Conservation (phyloP, 2,329 filamentous ascomycete species). For the Emmonsiellopsis sp. region DNA sequence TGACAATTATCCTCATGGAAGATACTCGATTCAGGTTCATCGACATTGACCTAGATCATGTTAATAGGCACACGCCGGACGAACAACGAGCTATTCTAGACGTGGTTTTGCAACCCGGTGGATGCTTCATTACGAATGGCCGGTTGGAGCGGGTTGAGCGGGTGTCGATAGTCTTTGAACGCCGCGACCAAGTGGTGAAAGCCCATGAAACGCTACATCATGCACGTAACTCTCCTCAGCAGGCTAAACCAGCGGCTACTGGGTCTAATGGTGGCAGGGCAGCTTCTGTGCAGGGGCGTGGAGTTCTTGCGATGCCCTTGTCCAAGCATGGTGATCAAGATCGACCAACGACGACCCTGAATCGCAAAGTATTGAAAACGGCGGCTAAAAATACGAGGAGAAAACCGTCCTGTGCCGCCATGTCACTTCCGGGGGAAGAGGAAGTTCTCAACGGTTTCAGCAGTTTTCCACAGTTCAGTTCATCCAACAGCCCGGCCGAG, state of each 20-base stretch:
- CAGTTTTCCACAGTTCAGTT: not conserved
- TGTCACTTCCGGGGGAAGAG: slow-evolving; percentile 2
- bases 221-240: not conserved
- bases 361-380: not conserved
- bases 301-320: too few species aligned
- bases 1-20: slow-evolving; percentile 1
- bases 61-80: not conserved
- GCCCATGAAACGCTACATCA: not conserved
- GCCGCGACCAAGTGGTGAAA: not conserved
- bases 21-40: slow-evolving; percentile 1
- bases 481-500: not conserved
- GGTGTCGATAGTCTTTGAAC: not conserved
- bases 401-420: slow-evolving; percentile 2
- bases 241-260: not conserved
- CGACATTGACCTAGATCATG: not conserved
- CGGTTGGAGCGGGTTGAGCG: not conserved
- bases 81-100: not conserved
- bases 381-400: not conserved
- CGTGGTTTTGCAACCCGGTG: not conserved
- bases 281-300: too few species aligned
- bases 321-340: too few species aligned
- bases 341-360: too few species aligned
- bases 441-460: slow-evolving; percentile 3
- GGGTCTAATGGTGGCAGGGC: too few species aligned
- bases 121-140: slow-evolving; percentile 1